Evolutionary conservation across 1,284 basidiomycete genomes (phyloP).

Genomic region (Cryptococcus sp.): DNA sequence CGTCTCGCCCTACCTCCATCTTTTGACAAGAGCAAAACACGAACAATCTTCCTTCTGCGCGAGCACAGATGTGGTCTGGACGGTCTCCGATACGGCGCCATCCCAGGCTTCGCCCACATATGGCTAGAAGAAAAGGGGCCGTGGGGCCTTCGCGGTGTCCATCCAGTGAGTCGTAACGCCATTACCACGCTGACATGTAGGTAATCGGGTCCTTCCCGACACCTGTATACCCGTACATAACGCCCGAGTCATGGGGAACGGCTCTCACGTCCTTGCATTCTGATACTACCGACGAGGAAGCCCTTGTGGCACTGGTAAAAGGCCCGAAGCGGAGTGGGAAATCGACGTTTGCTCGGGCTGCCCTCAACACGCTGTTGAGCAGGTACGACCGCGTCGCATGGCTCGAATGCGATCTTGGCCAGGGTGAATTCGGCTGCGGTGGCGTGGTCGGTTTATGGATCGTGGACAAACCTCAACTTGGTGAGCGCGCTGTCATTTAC

Average conservation of each 20-base stretch:
- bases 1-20: conserved; percentile 24
- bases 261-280: conserved; percentile 53
- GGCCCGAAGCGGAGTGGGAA: conserved; percentile 88
- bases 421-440: conserved; percentile 88
- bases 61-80: conserved; percentile 47
- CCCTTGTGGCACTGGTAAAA: conserved; percentile 64
- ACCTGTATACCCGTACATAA: conserved; percentile 55
- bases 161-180: conserved; percentile 59
- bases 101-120: conserved; percentile 49
- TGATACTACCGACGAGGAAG: conserved; percentile 22
- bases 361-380: conserved; percentile 70
- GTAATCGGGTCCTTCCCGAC: conserved; percentile 33
- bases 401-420: conserved; percentile 89
- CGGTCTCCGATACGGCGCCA: conserved; percentile 39
- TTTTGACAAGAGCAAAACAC: conserved; percentile 12
- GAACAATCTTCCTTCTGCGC: conserved; percentile 41
- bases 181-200: conserved; percentile 18
- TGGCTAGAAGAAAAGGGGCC: conserved; percentile 44
- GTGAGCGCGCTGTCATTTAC: conserved; percentile 54
- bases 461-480: conserved; percentile 68
- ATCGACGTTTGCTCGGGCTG: conserved; percentile 75
- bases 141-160: conserved; percentile 60
- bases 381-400: conserved; percentile 75
- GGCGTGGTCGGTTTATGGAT: conserved; percentile 82
- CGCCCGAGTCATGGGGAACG: conserved; percentile 64